A percentile compares a stretch with the other conserved stretches of the same genome.
phyloP scores from a whole-genome alignment of 768 basidiomycete species.

The Epithele typhae region DNA sequence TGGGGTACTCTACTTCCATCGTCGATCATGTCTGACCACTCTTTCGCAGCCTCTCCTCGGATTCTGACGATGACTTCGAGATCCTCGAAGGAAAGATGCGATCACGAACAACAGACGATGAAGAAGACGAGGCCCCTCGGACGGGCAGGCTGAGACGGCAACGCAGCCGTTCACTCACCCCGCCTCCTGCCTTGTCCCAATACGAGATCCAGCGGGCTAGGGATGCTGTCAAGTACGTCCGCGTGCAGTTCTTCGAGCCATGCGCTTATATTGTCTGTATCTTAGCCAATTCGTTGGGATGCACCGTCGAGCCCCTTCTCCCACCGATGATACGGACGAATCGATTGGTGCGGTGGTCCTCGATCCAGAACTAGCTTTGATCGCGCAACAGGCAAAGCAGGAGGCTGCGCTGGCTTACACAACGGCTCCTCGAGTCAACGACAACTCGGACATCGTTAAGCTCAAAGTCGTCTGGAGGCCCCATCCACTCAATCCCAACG shows the following conservation, averaged over 20 bases:
- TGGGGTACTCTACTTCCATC: no score
- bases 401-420: conserved; percentile 21
- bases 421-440: no score
- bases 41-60: conserved; percentile 30
- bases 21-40: background rate
- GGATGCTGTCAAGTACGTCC: conserved; percentile 52
- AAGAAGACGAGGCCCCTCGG: background rate
- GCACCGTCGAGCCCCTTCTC: conserved; percentile 42
- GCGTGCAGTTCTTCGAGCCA: conserved; percentile 10
- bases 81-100: conserved; percentile 20
- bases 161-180: conserved; percentile 68
- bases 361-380: conserved; percentile 60
- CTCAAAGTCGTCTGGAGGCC: conserved; percentile 61
- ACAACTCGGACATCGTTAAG: no score
- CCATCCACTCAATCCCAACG: conserved; percentile 51
- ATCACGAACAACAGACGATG: background rate
- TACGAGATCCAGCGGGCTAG: conserved; percentile 54
- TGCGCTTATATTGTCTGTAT: background rate
- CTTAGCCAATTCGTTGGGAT: conserved; percentile 45
- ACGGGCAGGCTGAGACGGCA: background rate
- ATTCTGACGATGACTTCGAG: conserved; percentile 43
- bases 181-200: conserved; percentile 59
- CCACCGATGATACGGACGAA: conserved; percentile 38
- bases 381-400: conserved; percentile 39
- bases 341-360: conserved; percentile 45